These are phyloP conservation scores for Erysimum cheiranthoides DNA, from an alignment of 345 rosid genomes.

Conservation along the genomic window DNA sequence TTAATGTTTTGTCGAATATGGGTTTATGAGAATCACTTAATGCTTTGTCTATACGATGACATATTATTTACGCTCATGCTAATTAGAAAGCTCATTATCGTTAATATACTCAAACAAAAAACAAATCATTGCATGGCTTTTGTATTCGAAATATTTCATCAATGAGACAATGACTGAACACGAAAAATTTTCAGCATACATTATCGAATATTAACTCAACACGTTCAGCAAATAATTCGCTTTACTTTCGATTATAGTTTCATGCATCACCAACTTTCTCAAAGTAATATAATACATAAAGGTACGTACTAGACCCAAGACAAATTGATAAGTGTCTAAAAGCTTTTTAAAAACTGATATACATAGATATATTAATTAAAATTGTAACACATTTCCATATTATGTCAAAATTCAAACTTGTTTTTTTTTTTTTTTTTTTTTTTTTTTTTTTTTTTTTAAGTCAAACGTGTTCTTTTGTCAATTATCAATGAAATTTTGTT, in stretches of 20 bases:
- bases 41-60: neutral
- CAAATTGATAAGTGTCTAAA: neutral
- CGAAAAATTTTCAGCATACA: conserved; percentile 17
- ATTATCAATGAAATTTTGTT: neutral
- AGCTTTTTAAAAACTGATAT: neutral
- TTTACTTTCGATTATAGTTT: conserved; percentile 1
- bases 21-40: neutral
- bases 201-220: conserved; percentile 38
- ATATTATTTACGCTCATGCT: neutral
- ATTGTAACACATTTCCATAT: neutral
- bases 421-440: too few relatives aligned
- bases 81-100: conserved; percentile 4
- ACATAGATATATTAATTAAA: neutral
- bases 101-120: neutral
- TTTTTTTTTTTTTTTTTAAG: too few relatives aligned
- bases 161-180: conserved; percentile 22
- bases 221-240: conserved; percentile 30
- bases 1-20: neutral
- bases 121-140: conserved; percentile 37
- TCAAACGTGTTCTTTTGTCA: neutral
- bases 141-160: conserved; percentile 14
- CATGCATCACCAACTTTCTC: conserved; percentile 4
- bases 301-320: neutral
- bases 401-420: neutral
- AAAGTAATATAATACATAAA: conserved; percentile 3